Base-by-base conservation (phyloP, 2,329 filamentous ascomycete species). In the Cladosporium halotolerans region DNA sequence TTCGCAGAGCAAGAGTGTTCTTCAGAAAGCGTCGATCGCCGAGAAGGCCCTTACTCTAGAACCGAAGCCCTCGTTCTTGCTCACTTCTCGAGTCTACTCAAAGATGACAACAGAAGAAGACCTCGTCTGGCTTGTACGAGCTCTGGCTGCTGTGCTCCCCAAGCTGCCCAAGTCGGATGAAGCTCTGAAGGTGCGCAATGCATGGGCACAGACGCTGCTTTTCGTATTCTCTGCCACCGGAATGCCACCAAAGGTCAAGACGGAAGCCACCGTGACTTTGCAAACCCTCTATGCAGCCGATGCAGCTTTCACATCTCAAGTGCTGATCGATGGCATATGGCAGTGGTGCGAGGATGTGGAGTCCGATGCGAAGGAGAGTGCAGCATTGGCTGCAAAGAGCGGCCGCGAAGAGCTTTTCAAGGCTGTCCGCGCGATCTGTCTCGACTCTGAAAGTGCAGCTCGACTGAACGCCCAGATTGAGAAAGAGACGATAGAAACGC, bases 61-160 rank as follows among this genome's bases (percentile, higher is more conserved):
- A n/a, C 84, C 88, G 0, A 96, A 95, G 67, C 84, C 88, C 11
- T 95, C 92, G 0, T 93, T 95, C 68, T 74, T 97, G 16, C 77
- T 97, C 5, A 96, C 88, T 63, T 80, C 86, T 33, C 86, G 88
- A 57, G 82, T 96, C 4, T 97, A 93, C 70, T 84, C 85, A 36
- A 96, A 96, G 66, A 65, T 96, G 19, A 77, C 79, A 2, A 72
- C 77, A 0, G 83, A 86, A 53, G 87, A 91, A 50, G 93, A 99
- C 62, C 75, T 90, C 16, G 76, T 75, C 51, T 96, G 93, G 88
- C 79, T 88, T 48, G 75, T 84, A 40, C 81, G 83, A 58, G 85
- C 89, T 31, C 74, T 97, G 45, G 73, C 79, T 13, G 79, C 83
- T 23, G 72, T 86, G 13, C 79, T 83, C 13, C 67, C 75, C 13